These are phyloP conservation scores for Jamesozyma piceae DNA, from an alignment of 805 yeast species.

Conservation along the genomic window DNA sequence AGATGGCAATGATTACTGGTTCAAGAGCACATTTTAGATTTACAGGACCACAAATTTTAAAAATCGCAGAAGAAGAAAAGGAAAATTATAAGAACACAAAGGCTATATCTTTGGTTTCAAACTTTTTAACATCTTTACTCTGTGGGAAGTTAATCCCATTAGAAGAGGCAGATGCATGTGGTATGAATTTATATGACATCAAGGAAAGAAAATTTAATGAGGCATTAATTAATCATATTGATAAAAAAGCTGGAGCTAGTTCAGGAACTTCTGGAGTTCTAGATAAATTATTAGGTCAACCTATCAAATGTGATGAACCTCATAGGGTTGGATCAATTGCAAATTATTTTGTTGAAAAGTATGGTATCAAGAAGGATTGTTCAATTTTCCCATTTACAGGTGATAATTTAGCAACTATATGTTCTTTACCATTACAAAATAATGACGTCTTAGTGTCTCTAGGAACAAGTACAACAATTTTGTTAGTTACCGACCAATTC, in stretches of 20 bases:
- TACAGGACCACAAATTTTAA: slow-evolving; percentile 86
- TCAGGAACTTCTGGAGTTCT: slow-evolving; percentile 16
- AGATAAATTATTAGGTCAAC: slow-evolving; percentile 30
- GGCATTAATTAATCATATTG: slow-evolving; percentile 39
- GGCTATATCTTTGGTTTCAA: slow-evolving; percentile 66
- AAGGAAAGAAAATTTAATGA: slow-evolving; percentile 45
- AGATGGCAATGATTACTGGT: slow-evolving; percentile 63
- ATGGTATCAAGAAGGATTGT: slow-evolving; percentile 53
- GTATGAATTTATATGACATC: slow-evolving; percentile 82
- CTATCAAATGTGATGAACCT: slow-evolving; percentile 36
- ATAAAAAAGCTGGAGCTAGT: not conserved
- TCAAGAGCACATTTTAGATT: slow-evolving; percentile 83
- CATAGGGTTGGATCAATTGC: slow-evolving; percentile 42
- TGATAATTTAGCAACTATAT: slow-evolving; percentile 80
- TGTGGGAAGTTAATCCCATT: slow-evolving; percentile 53
- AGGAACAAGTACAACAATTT: slow-evolving; percentile 88
- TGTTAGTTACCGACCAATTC: slow-evolving; percentile 69
- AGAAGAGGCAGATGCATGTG: slow-evolving; percentile 86
- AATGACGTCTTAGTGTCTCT: slow-evolving; percentile 73
- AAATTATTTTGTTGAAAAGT: slow-evolving; percentile 51
- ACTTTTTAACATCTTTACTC: slow-evolving; percentile 64
- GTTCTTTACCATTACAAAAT: slow-evolving; percentile 66
- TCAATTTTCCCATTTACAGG: slow-evolving; percentile 74
- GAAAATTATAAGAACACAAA: slow-evolving; percentile 46
- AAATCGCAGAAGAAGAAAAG: slow-evolving; percentile 46